A percentile compares a stretch with the other conserved stretches of the same genome.
These are phyloP conservation scores for Thelonectria rubi DNA, from an alignment of 2,329 filamentous ascomycete species.

Conservation along the genomic window DNA sequence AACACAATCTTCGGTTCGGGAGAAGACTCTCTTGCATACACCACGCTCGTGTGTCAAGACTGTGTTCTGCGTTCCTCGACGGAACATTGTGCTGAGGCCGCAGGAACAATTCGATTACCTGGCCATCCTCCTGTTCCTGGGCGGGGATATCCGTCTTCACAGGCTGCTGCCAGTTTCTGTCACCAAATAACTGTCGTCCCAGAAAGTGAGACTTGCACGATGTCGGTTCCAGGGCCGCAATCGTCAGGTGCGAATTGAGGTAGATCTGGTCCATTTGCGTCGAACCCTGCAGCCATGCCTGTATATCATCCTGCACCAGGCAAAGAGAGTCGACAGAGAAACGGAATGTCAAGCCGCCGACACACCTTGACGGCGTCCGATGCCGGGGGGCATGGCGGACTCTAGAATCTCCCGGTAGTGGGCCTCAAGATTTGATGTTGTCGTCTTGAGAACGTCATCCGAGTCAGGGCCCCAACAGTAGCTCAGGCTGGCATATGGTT, in stretches of 20 bases:
- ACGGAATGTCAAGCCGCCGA: neutral
- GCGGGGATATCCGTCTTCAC: neutral
- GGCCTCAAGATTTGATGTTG: neutral
- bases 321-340: neutral
- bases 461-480: conserved; percentile 7
- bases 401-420: neutral
- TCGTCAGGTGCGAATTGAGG: conserved; percentile 2
- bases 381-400: neutral
- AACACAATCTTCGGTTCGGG: neutral
- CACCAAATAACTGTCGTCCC: neutral
- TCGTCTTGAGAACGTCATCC: conserved; percentile 8
- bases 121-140: neutral
- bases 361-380: neutral
- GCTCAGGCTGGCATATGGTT: conserved; percentile 4
- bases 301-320: neutral
- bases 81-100: neutral
- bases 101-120: neutral
- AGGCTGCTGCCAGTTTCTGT: neutral
- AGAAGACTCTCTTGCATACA: neutral
- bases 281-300: neutral
- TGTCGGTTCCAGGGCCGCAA: neutral
- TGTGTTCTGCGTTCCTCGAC: neutral
- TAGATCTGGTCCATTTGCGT: conserved; percentile 8
- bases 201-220: neutral
- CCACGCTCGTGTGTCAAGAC: neutral